Base-by-base conservation (phyloP, 495 filamentous ascomycete genomes). In the Annulohypoxylon bovei region DNA sequence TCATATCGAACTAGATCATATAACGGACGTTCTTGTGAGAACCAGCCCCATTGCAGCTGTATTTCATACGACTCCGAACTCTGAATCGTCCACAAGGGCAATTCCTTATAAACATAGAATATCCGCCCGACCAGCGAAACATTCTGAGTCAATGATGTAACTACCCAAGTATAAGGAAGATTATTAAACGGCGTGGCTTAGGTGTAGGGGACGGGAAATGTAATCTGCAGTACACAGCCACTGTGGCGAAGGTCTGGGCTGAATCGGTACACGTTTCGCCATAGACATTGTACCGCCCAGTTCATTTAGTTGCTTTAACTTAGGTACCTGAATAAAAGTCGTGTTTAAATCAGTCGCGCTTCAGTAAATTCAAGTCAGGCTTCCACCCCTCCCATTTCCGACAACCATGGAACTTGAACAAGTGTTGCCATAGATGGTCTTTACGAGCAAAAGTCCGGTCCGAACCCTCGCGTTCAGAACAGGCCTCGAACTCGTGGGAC, bases 351-450 rank as follows among this genome's bases (percentile, higher is more conserved):
- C 27, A 53, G 18, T 53, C 49, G 12, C 32, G 68, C 56, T 22
- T 42, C 35, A 71, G 47, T 18, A 50, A 20, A 12, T 60, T 44
- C 6, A 75, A 74, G 8, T 86, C 80, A 49, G 88, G 84, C 18
- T 76, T 68, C 49, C 74, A 71, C 0, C 79, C 67, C 0, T 79
- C 83, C 65, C 80, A 77, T 53, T 83, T 86, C 7, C 83, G 85
- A 59, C 83, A 85, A 9, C 72, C 75, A 62, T 91, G 88, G 69
- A 89, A 88, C 35, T 90, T 85, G 20, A 85, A 83, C 14, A 91
- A 73, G 72, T 91, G 87, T 71, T 91, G 88, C 70, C 86, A 82
- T 0, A 91, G 74, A 70, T 91, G 86, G 67, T 90, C 88, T 72
- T 90, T 90, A 14, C 88, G 85, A 39, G 81, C 83, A 67, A 90